These are phyloP conservation scores for Fusarium sp. DNA, from an alignment of 2,329 filamentous ascomycete species.

Conservation along the genomic window DNA sequence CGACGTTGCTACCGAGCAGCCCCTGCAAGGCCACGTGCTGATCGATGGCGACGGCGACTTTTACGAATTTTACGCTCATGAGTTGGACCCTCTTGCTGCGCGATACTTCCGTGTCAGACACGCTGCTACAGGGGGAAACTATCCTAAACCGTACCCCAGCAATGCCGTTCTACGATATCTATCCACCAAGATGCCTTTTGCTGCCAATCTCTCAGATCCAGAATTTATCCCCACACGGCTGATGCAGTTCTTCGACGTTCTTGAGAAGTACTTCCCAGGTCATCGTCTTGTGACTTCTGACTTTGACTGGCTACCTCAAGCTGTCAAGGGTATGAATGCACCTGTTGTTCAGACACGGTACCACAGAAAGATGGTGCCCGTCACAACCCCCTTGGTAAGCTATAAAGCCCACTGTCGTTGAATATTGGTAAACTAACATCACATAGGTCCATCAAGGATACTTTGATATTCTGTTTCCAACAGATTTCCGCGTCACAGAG, in stretches of 20 bases:
- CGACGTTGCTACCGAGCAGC: conserved; percentile 80
- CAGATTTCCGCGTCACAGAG: conserved; percentile 91
- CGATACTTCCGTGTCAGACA: conserved; percentile 88
- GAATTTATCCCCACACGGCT: conserved; percentile 95
- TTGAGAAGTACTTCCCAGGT: conserved; percentile 87
- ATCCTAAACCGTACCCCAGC: conserved; percentile 68
- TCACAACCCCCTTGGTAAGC: conserved; percentile 87
- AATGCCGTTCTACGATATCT: conserved; percentile 69
- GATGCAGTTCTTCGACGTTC: conserved; percentile 96
- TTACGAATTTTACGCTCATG: conserved; percentile 88
- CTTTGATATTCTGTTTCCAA: conserved; percentile 98
- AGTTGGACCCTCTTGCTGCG: conserved; percentile 82
- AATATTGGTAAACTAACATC: conserved; percentile 7
- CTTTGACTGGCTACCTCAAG: conserved; percentile 86
- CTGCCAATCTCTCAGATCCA: conserved; percentile 79
- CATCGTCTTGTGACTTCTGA: conserved; percentile 91
- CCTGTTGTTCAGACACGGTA: conserved; percentile 97
- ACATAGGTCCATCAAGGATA: conserved; percentile 92
- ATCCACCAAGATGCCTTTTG: conserved; percentile 72
- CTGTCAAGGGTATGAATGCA: conserved; percentile 85
- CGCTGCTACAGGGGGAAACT: conserved; percentile 73
- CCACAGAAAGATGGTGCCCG: conserved; percentile 85
- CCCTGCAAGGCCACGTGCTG: conserved; percentile 88
- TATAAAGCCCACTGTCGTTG: neutral
- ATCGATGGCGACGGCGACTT: conserved; percentile 89